Evolutionary conservation across 2,329 filamentous ascomycete genomes (phyloP).

Genomic region (Acrodontium crateriforme): DNA sequence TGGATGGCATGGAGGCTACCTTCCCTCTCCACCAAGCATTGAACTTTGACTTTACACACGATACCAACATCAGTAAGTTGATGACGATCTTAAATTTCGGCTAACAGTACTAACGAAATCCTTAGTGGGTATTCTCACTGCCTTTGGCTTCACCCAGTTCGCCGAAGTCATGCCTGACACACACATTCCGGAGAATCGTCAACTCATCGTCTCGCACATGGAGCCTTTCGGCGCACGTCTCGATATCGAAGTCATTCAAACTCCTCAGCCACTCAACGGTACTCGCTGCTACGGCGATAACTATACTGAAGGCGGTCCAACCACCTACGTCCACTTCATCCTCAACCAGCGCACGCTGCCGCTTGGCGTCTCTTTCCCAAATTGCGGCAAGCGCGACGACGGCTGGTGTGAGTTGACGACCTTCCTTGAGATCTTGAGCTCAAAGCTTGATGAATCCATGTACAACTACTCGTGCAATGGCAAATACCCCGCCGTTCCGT

Average conservation of each 20-base stretch:
- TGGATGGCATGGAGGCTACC: constrained; percentile 52
- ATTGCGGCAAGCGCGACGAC: constrained; percentile 53
- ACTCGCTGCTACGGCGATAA: constrained; percentile 32
- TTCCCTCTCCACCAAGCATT: constrained; percentile 62
- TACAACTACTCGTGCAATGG: constrained; percentile 56
- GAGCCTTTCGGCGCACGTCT: constrained; percentile 60
- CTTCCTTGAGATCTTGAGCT: constrained; percentile 49
- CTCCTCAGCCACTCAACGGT: constrained; percentile 48
- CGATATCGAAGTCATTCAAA: constrained; percentile 59
- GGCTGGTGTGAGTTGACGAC: constrained; percentile 64
- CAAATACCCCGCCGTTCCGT: constrained; percentile 35
- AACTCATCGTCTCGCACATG: constrained; percentile 52
- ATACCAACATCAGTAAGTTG: constrained; percentile 48
- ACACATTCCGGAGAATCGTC: constrained; percentile 39
- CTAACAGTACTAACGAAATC: constrained; percentile 31
- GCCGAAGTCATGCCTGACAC: constrained; percentile 42
- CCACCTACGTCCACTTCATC: constrained; percentile 59
- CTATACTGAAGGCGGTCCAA: constrained; percentile 39
- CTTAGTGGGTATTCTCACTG: constrained; percentile 46
- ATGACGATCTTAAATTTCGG: too few relatives aligned
- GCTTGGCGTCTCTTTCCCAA: constrained; percentile 49
- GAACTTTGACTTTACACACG: constrained; percentile 68
- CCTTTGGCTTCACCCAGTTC: constrained; percentile 61
- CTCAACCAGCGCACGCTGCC: constrained; percentile 57
- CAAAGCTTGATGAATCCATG: constrained; percentile 41